These are phyloP conservation scores for Trichoderma breve DNA, from an alignment of 2,329 filamentous ascomycete species.

Conservation along the genomic window DNA sequence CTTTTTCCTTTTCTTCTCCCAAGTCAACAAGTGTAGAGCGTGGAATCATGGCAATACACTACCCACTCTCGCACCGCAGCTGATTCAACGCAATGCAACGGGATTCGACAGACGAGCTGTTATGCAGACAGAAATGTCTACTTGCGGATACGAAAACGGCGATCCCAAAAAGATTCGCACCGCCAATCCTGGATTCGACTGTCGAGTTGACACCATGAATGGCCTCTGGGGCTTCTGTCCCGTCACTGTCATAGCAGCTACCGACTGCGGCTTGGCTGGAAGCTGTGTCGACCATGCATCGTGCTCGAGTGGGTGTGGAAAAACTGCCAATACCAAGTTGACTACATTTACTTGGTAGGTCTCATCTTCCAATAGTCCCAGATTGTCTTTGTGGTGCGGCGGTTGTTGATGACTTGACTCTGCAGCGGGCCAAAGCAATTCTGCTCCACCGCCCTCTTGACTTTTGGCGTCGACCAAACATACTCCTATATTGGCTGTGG, in stretches of 20 bases:
- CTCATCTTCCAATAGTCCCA: not conserved
- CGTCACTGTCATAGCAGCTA: constrained; percentile 34
- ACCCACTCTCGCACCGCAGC: not conserved
- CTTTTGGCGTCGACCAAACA: constrained; percentile 31
- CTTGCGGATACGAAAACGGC: constrained; percentile 35
- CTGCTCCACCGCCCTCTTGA: constrained; percentile 37
- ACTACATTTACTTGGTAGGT: constrained; percentile 39
- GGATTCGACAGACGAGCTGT: not conserved
- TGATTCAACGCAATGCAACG: not conserved
- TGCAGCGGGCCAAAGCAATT: constrained; percentile 23
- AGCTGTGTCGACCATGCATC: constrained; percentile 34
- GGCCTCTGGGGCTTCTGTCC: constrained; percentile 42
- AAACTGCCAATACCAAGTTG: constrained; percentile 23
- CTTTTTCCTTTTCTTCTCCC: not conserved
- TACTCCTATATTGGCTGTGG: constrained; percentile 40
- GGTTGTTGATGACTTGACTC: not conserved
- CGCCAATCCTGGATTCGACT: constrained; percentile 36
- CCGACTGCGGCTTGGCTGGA: constrained; percentile 39
- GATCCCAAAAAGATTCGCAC: constrained; percentile 31
- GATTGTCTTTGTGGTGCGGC: not conserved
- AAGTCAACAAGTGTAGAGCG: not conserved
- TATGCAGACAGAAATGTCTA: constrained; percentile 27
- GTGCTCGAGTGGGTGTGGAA: constrained; percentile 37
- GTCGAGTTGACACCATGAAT: constrained; percentile 35
- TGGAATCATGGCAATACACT: not conserved